Evolutionary conservation across 139 green algal genomes (phyloP), one percentile per base, ranked within the genome.

Genomic region (Chlorella sp.): DNA sequence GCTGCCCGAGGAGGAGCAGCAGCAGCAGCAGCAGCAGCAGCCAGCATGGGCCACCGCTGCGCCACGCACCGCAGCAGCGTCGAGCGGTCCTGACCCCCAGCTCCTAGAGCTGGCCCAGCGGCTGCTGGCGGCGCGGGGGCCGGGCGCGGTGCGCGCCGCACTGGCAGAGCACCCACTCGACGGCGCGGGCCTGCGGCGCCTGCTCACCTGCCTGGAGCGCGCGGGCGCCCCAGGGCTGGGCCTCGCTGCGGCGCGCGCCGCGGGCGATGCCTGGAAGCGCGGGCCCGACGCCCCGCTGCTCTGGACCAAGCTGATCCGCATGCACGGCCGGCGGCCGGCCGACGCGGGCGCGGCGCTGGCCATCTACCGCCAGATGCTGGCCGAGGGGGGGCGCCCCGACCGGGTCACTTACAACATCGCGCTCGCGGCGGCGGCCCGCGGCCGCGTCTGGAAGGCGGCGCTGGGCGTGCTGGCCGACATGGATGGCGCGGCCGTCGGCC

Each of bases 381-480:
- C 40, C 21, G 48, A 60, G 1, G 56, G 74, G 43, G 48, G 90
- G 8, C 19, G 38, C 15, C 79, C 79, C 1, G 87, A 91, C 31
- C 35, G 76, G 19, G 61, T 89, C 3, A 58, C 76, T 46, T 91
- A 76, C 77, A 91, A 91, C 67, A 76, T 63, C 21, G 77, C 73
- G 8, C 86, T 91, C 53, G 69, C 41, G n/a, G 85, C 77, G 29
- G 79, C 69, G 55, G 69, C 53, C 5, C n/a, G 65, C 53, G 69
- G 69, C 51, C 38, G 42, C 50, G 53, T 67, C 53, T 75, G 69
- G 69, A n/a, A 9, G 0, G 53, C 53, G 6, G 63, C 77, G 41
- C 43, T 80, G 59, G 33, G 33, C 5, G 29, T 91, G 46, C 77
- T 82, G 33, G 73, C 65, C 14, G 68, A 82, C 33, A 87, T 91